Percentiles rank a stretch among this genome's conserved stretches.
These are phyloP conservation scores for Pseudophaeomoniella oleicola DNA, from an alignment of 2,329 filamentous ascomycete genomes.

Conservation along the genomic window DNA sequence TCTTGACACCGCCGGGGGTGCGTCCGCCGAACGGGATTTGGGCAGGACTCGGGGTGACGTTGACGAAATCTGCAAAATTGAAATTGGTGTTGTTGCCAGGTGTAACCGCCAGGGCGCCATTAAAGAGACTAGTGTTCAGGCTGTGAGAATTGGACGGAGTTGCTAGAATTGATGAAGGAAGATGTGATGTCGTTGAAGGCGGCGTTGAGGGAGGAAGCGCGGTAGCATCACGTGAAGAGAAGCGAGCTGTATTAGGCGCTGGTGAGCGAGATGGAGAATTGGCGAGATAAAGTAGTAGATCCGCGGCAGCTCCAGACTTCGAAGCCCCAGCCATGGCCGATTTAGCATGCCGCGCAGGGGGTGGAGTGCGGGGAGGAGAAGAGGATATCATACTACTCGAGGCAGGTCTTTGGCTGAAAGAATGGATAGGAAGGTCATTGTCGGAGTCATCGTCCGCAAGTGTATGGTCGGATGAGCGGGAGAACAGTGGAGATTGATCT, in stretches of 20 bases:
- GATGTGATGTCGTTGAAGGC: constrained; percentile 36
- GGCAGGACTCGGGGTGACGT: constrained; percentile 89
- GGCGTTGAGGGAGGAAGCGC: constrained; percentile 65
- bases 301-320: constrained; percentile 61
- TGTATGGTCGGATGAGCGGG: constrained; percentile 7
- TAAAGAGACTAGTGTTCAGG: constrained; percentile 45
- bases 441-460: constrained; percentile 61
- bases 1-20: constrained; percentile 47
- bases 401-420: constrained; percentile 41
- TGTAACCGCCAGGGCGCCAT: constrained; percentile 67
- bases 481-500: constrained; percentile 18
- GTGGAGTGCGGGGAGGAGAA: constrained; percentile 79
- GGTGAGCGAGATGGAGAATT: constrained; percentile 66
- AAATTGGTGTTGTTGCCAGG: constrained; percentile 59
- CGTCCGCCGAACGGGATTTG: constrained; percentile 60
- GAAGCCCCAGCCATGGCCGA: constrained; percentile 31
- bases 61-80: constrained; percentile 94
- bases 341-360: constrained; percentile 37
- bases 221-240: constrained; percentile 12
- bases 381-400: constrained; percentile 40
- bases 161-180: constrained; percentile 35
- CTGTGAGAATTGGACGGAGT: constrained; percentile 42
- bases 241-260: constrained; percentile 37
- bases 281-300: constrained; percentile 69
- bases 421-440: constrained; percentile 60